Evolutionary conservation across 1,284 basidiomycete genomes (phyloP).

Genomic region (Earliella scabrosa): DNA sequence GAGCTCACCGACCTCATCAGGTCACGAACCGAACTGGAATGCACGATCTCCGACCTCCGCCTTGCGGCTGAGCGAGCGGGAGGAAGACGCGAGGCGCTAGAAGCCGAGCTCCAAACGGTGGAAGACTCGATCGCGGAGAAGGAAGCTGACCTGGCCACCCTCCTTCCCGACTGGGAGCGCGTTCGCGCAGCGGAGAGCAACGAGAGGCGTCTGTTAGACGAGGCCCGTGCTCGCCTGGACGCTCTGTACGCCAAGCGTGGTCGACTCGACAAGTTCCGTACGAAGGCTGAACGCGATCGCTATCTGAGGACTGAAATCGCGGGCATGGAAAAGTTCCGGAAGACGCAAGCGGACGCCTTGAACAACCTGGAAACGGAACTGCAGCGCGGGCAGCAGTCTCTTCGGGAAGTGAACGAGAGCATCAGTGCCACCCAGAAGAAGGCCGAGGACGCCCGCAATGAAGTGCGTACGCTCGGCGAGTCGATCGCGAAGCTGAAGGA

Average conservation of each 20-base stretch:
- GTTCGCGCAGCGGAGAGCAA: constrained; percentile 58
- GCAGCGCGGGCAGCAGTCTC: constrained; percentile 46
- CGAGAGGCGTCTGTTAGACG: constrained; percentile 77
- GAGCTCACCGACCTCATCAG: constrained; percentile 84
- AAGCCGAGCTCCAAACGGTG: constrained; percentile 67
- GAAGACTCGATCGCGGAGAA: constrained; percentile 66
- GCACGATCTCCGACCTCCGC: constrained; percentile 81
- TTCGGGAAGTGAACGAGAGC: constrained; percentile 62
- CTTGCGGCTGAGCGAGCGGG: constrained; percentile 64
- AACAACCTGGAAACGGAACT: constrained; percentile 52
- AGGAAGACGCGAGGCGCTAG: constrained; percentile 66
- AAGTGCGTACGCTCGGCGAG: constrained; percentile 70
- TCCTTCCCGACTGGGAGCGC: constrained; percentile 72
- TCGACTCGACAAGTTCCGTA: constrained; percentile 84
- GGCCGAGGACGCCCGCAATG: constrained; percentile 78
- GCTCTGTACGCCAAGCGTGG: constrained; percentile 89
- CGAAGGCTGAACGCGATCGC: constrained; percentile 80
- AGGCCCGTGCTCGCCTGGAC: constrained; percentile 69
- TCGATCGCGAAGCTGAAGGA: constrained; percentile 72
- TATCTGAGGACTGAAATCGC: constrained; percentile 79
- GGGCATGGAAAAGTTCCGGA: constrained; percentile 63
- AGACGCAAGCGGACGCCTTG: constrained; percentile 55
- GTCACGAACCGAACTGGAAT: constrained; percentile 80
- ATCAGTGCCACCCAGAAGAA: constrained; percentile 68
- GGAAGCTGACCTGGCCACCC: constrained; percentile 61